These are phyloP conservation scores for Calonectria ilicicola DNA, from an alignment of 2,329 filamentous ascomycete genomes.

Conservation along the genomic window DNA sequence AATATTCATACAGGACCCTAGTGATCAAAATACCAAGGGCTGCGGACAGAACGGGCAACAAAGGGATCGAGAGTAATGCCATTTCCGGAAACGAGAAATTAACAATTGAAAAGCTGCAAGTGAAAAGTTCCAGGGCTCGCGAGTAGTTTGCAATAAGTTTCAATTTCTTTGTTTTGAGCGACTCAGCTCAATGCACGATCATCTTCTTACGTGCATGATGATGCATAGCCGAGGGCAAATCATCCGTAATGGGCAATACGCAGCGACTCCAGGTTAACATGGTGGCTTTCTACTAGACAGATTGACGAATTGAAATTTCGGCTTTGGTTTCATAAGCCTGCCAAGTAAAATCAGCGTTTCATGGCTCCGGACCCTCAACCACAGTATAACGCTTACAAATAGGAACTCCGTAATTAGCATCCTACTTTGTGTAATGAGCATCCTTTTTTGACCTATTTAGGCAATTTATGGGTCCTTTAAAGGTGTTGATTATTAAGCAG, in stretches of 20 bases:
- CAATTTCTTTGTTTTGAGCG: not conserved
- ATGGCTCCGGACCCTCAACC: not conserved
- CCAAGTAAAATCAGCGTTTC: too few relatives aligned
- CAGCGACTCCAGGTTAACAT: not conserved
- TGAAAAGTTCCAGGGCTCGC: too few relatives aligned
- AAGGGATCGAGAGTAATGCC: not conserved
- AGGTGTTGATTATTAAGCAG: too few relatives aligned
- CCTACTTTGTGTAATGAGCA: too few relatives aligned
- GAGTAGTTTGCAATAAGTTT: not conserved
- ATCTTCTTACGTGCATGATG: not conserved
- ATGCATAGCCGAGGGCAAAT: not conserved
- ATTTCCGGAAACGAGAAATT: not conserved
- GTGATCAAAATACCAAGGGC: not conserved
- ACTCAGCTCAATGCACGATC: not conserved
- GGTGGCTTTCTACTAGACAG: not conserved
- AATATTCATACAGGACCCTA: not conserved
- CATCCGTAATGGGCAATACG: not conserved
- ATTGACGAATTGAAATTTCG: not conserved
- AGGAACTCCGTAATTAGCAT: too few relatives aligned
- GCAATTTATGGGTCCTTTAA: too few relatives aligned
- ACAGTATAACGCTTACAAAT: too few relatives aligned
- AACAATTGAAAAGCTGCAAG: not conserved
- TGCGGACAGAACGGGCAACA: not conserved
- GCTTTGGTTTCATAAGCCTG: not conserved
- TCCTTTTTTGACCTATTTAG: too few relatives aligned